Base-by-base conservation (phyloP, 176 grass and related monocot species). In the Cocos nucifera region DNA sequence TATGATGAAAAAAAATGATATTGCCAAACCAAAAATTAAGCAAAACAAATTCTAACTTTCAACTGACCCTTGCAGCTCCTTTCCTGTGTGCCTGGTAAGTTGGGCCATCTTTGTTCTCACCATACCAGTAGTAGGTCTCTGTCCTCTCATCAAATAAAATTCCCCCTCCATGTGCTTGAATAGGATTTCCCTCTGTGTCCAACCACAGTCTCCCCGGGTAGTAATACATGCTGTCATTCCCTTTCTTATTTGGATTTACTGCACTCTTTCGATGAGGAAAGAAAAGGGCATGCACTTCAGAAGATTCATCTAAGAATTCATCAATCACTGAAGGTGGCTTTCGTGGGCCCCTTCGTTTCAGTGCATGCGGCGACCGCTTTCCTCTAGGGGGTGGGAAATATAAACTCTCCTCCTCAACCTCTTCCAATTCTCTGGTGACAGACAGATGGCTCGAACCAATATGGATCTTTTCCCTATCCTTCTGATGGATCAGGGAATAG, bases 141-240 rank as follows among this genome's bases (percentile, higher is more conserved):
- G 59, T 83, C 24, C 24, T 82, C 23, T 86, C 66, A 50, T 98
- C 88, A 66, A 79, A 98, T n/a, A 93, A 67, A 57, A 98, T 64
- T 56, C 94, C 94, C 5, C 94, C 94, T 64, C 94, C 94, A 60
- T 98, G 94, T 6, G 88, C 88, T 64, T 98, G 94, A 70, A 93
- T 93, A 19, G 85, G 88, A 4, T 93, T 92, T 19, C 94, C 94
- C 54, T 93, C 84, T 10, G 79, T 98, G 70, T 98, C 94, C 19
- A 93, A 73, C 94, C 94, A 98, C 67, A 98, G 39, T 57, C 73
- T 77, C 23, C 94, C 94, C 0, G 94, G 82, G 69, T 77, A 88
- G 44, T 83, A 79, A 65, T 85, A 69, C 52, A 61, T 76, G 64
- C 66, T 80, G 12, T 80, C 78, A 69, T 85, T 88, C 16, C 75